phyloP scores from a whole-genome alignment of 768 basidiomycete genomes.

The Pleurotus tuber-regium region DNA sequence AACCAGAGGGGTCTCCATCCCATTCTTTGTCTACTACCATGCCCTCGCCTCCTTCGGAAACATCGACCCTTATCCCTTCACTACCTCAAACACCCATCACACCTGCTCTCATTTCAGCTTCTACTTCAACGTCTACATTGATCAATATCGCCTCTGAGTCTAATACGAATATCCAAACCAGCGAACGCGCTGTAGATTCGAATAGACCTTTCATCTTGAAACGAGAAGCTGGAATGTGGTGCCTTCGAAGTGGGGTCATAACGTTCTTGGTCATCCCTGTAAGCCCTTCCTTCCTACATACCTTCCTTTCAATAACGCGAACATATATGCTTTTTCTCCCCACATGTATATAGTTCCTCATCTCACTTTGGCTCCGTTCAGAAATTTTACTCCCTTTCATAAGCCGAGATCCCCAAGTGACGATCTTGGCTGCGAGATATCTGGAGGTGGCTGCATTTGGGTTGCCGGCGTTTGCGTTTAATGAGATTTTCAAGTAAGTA shows the following conservation, averaged over 20 bases:
- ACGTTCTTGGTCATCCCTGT: not conserved
- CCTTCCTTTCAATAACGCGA: not conserved
- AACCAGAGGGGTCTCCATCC: not conserved
- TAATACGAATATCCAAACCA: not conserved
- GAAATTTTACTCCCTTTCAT: not conserved
- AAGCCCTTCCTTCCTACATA: not conserved
- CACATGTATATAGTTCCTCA: not conserved
- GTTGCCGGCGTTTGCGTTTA: constrained; percentile 10
- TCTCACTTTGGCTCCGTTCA: not conserved
- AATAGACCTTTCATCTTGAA: not conserved
- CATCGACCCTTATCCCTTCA: not conserved
- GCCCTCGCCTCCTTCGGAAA: not conserved
- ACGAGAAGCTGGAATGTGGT: not conserved
- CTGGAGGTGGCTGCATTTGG: constrained; percentile 7
- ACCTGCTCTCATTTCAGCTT: not conserved
- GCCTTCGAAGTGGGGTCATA: not conserved
- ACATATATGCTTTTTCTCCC: not conserved
- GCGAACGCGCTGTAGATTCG: not conserved
- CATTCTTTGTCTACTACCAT: not conserved
- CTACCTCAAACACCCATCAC: not conserved
- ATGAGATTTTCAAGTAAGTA: constrained; percentile 9
- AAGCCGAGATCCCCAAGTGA: constrained; percentile 3
- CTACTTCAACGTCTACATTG: constrained; percentile 2
- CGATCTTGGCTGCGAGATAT: not conserved
- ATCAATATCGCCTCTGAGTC: not conserved